Evolutionary conservation across 805 yeast genomes (phyloP).

Genomic region (Sugiyamaella valdiviana): DNA sequence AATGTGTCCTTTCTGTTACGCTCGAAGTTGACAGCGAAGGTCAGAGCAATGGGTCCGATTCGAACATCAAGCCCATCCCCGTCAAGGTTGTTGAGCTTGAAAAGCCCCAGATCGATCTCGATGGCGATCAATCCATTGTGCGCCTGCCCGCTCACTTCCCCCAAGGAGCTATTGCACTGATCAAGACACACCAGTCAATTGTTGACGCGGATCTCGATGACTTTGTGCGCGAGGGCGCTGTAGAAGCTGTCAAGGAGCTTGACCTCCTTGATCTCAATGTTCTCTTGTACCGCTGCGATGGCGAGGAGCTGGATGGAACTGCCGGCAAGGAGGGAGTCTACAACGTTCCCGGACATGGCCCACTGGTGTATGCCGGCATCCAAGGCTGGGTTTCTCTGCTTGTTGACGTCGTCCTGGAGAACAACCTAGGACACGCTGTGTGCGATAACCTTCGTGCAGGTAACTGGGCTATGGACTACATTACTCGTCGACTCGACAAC

Average conservation of each 20-base stretch:
- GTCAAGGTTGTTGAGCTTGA: constrained; percentile 51
- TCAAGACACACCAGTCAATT: constrained; percentile 60
- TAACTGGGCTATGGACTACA: constrained; percentile 81
- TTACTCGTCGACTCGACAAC: constrained; percentile 53
- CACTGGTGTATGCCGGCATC: constrained; percentile 77
- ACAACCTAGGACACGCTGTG: constrained; percentile 78
- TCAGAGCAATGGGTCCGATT: constrained; percentile 30
- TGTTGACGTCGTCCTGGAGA: constrained; percentile 52
- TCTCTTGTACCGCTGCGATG: constrained; percentile 68
- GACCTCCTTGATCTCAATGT: constrained; percentile 67
- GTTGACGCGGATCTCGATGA: constrained; percentile 62
- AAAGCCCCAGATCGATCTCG: constrained; percentile 42
- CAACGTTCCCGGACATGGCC: constrained; percentile 65
- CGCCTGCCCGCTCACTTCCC: constrained; percentile 60
- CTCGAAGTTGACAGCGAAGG: constrained; percentile 41
- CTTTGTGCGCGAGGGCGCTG: constrained; percentile 67
- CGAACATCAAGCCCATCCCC: constrained; percentile 54
- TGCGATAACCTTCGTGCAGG: constrained; percentile 78
- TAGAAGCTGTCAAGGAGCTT: constrained; percentile 60
- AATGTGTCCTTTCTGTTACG: constrained; percentile 52
- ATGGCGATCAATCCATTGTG: constrained; percentile 47
- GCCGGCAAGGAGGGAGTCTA: constrained; percentile 69
- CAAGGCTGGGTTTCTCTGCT: constrained; percentile 86
- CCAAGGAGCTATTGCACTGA: constrained; percentile 85
- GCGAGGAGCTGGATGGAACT: constrained; percentile 81